Base-by-base conservation (phyloP, 305 asterid species). In the Fraxinus baroniana region DNA sequence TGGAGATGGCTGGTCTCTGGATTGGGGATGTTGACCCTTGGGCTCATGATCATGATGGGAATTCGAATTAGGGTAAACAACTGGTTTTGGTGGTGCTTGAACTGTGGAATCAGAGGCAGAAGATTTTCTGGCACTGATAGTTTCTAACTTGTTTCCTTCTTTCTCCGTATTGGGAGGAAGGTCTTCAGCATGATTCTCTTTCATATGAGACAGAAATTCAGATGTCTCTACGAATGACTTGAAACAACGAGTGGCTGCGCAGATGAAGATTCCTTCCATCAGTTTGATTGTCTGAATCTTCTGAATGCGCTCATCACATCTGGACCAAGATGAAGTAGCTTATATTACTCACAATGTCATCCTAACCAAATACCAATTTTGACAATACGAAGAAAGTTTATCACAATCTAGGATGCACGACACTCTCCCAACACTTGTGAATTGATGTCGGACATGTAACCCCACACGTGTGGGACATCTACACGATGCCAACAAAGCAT, bases 211-310 rank as follows among this genome's bases (percentile, higher is more conserved):
- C 86, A 88, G 94, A 30, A 97, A 93, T 0, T 94, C 98, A 79
- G 81, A 85, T 89, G 91, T 90, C 91, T 93, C 91, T 57, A 97
- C 81, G 86, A 97, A 97, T 75, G 98, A 97, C 88, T 93, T 97
- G 86, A 92, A 87, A 84, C 98, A 95, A 82, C 91, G 98, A 32
- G 99, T 97, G 64, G 98, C 98, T 44, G 96, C 98, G 74, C 98
- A 94, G 68, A 95, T 74, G 80, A 86, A 88, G 82, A 97, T 90
- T 68, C 98, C 97, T 87, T 94, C 98, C 97, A 93, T 91, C 97
- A 93, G 83, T 91, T 97, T 97, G 77, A 97, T 97, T 30, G 98
- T 97, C 86, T 97, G 98, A 80, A 97, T 97, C 95, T 93, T 97
- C 72, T 93, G 97, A 88, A 95, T 87, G 81, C 98, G 98, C 39